Evolutionary conservation across 179 eudicot genomes (phyloP).

Genomic region (Dionaea muscipula): DNA sequence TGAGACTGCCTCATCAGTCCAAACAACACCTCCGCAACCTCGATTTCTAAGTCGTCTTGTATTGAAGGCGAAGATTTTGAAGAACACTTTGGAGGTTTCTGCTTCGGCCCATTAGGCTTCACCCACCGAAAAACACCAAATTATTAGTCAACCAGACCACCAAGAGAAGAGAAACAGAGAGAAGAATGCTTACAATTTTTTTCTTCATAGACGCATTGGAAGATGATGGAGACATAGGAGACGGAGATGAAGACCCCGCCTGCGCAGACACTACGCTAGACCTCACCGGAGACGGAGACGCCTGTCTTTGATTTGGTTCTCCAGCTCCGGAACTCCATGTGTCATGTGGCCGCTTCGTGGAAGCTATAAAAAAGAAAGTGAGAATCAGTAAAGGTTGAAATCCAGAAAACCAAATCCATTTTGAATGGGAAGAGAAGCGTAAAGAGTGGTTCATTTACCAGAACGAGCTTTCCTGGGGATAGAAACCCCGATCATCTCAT

Average conservation of each 20-base stretch:
- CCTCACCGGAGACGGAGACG: constrained; percentile 61
- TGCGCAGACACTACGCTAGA: constrained; percentile 20
- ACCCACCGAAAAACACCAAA: constrained; percentile 20
- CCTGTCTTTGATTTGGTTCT: constrained; percentile 38
- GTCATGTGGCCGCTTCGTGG: constrained; percentile 78
- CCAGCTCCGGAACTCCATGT: constrained; percentile 42
- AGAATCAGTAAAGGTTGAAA: background rate
- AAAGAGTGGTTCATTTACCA: constrained; percentile 36
- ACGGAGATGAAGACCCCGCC: constrained; percentile 22
- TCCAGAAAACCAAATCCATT: background rate
- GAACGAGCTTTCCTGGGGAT: constrained; percentile 92
- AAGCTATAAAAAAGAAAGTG: constrained; percentile 29
- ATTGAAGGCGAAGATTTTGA: constrained; percentile 45
- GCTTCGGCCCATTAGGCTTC: constrained; percentile 66
- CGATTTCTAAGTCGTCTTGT: constrained; percentile 88
- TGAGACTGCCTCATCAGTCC: constrained; percentile 84
- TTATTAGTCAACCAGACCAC: constrained; percentile 8
- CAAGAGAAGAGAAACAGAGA: background rate
- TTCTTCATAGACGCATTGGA: constrained; percentile 51
- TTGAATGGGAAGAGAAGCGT: too few species aligned
- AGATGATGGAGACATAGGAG: constrained; percentile 74
- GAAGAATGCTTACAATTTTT: constrained; percentile 47
- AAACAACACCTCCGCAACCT: constrained; percentile 83
- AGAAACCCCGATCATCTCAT: constrained; percentile 76
- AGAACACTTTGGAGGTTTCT: constrained; percentile 53